A percentile compares a stretch with the other conserved stretches of the same genome.
Evolutionary conservation across 371 early-diverging fungal genomes (phyloP).

Genomic region (Coelomomyces lativittatus): DNA sequence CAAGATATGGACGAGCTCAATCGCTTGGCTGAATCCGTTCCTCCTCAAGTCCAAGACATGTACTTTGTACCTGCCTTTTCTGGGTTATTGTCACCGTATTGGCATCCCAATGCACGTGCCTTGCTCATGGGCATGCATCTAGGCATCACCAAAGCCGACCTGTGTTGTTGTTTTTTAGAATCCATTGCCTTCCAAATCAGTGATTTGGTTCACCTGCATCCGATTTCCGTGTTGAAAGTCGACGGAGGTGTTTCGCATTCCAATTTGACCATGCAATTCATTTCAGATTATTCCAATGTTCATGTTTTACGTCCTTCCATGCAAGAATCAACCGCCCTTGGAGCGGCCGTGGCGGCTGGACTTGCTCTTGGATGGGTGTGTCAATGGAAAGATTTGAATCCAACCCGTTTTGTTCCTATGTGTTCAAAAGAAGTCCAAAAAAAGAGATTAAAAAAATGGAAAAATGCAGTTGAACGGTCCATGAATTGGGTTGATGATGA

Average conservation of each 20-base stretch:
- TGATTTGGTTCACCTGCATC: conserved; percentile 55
- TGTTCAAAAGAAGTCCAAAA: conserved; percentile 33
- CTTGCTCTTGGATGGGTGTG: conserved; percentile 29
- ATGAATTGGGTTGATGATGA: conserved; percentile 31
- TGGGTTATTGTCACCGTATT: conserved; percentile 85
- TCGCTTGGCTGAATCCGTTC: conserved; percentile 26
- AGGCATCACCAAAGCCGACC: conserved; percentile 63
- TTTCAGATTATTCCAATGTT: conserved; percentile 69
- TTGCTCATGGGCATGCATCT: conserved; percentile 72
- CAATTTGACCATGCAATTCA: conserved; percentile 74
- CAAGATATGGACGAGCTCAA: conserved; percentile 48
- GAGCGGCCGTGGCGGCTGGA: conserved; percentile 86
- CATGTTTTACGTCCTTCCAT: conserved; percentile 68
- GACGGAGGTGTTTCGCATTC: conserved; percentile 87
- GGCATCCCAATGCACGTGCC: conserved; percentile 82
- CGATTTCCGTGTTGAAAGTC: conserved; percentile 52
- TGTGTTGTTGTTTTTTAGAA: conserved; percentile 73
- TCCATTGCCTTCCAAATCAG: conserved; percentile 71
- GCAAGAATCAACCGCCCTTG: conserved; percentile 80
- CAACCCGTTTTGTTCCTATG: conserved; percentile 19
- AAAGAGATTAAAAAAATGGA: conserved; percentile 53
- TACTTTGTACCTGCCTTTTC: conserved; percentile 89
- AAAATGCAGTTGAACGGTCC: conserved; percentile 60
- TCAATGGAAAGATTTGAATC: conserved; percentile 12
- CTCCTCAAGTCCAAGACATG: conserved; percentile 62